Evolutionary conservation across 495 filamentous ascomycete species (phyloP).

Genomic region (Lophiotrema nucula): DNA sequence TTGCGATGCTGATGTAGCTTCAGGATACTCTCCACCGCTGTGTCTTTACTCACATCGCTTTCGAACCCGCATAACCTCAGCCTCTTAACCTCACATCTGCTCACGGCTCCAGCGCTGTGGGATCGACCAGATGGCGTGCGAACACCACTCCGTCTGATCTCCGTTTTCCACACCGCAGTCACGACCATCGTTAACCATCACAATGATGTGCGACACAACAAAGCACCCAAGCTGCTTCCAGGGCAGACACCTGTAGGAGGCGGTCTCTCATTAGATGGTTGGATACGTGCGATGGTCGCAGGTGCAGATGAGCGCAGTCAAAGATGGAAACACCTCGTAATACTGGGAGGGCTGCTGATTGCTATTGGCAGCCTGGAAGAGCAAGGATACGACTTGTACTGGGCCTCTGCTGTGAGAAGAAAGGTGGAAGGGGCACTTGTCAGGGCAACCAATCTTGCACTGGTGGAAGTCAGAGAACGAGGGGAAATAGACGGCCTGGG

Average conservation of each 20-base stretch:
- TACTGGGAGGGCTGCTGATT: constrained; percentile 77
- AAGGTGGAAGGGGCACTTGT: constrained; percentile 76
- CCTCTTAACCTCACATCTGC: constrained; percentile 84
- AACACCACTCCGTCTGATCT: constrained; percentile 71
- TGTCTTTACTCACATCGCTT: constrained; percentile 76
- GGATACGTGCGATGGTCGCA: constrained; percentile 77
- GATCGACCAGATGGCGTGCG: constrained; percentile 66
- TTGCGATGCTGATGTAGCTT: constrained; percentile 31
- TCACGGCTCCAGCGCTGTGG: constrained; percentile 87
- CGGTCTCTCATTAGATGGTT: constrained; percentile 58
- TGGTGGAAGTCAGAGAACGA: constrained; percentile 51
- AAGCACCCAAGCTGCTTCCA: constrained; percentile 43
- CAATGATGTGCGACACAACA: constrained; percentile 39
- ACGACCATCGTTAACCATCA: constrained; percentile 45
- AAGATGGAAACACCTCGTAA: constrained; percentile 83
- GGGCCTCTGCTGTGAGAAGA: constrained; percentile 50
- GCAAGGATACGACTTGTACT: constrained; percentile 30
- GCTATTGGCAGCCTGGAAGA: constrained; percentile 73
- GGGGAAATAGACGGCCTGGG: constrained; percentile 54
- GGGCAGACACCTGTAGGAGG: constrained; percentile 41
- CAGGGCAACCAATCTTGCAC: constrained; percentile 72
- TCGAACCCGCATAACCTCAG: constrained; percentile 88
- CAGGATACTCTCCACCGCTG: constrained; percentile 77
- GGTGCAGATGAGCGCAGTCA: constrained; percentile 81
- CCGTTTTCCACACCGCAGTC: constrained; percentile 84